These are phyloP conservation scores for Suillus placidus DNA, from an alignment of 768 basidiomycete species.

Conservation along the genomic window DNA sequence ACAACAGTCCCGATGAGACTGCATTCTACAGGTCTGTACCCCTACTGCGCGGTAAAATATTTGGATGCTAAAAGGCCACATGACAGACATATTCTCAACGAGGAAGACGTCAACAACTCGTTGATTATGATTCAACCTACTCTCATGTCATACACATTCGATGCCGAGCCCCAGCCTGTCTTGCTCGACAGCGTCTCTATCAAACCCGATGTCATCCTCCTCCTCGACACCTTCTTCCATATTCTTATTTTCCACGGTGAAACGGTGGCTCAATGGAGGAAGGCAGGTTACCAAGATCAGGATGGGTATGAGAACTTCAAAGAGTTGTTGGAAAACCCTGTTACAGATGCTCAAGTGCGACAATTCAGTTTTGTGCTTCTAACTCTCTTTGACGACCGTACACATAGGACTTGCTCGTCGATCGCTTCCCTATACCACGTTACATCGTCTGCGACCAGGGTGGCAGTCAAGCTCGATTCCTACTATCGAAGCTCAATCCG, in stretches of 20 bases:
- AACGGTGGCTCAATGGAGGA: conserved; percentile 96
- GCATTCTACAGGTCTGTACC: conserved; percentile 87
- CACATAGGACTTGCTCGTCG: conserved; percentile 83
- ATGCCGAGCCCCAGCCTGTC: conserved; percentile 89
- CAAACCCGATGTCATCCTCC: conserved; percentile 93
- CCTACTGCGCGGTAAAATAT: conserved; percentile 1
- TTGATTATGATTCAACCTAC: conserved; percentile 99
- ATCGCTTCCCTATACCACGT: conserved; percentile 95
- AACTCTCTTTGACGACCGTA: background rate
- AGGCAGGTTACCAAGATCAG: conserved; percentile 97
- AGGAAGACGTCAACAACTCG: conserved; percentile 99
- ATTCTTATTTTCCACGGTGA: conserved; percentile 99
- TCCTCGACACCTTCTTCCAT: conserved; percentile 99
- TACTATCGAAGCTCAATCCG: conserved; percentile 94
- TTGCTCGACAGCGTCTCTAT: conserved; percentile 97
- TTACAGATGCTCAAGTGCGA: conserved; percentile 83
- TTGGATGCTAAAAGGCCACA: conserved; percentile 10
- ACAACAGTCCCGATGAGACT: conserved; percentile 99
- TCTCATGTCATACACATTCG: conserved; percentile 97
- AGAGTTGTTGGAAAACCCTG: conserved; percentile 84
- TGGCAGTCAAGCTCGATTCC: conserved; percentile 97
- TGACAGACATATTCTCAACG: conserved; percentile 86
- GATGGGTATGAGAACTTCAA: conserved; percentile 99
- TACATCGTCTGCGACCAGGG: conserved; percentile 99
- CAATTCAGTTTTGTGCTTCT: background rate